Evolutionary conservation across 768 basidiomycete genomes (phyloP).

Genomic region (Mycena galericulata): DNA sequence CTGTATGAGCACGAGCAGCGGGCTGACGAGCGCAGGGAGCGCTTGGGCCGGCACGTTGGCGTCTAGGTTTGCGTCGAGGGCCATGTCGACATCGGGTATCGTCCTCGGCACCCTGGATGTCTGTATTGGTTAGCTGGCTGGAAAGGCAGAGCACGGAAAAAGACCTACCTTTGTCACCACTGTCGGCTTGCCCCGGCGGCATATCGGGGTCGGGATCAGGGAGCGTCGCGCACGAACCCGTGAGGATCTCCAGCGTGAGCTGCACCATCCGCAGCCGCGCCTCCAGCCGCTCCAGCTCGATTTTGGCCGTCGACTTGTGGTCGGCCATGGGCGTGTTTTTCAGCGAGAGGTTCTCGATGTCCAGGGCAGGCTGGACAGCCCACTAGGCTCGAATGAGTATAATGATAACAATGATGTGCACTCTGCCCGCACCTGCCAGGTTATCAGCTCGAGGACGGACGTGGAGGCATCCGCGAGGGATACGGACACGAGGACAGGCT

Average conservation of each 20-base stretch:
- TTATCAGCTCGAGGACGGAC: conserved; percentile 63
- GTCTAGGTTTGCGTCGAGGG: conserved; percentile 52
- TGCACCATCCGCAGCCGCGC: conserved; percentile 77
- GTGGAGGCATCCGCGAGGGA: conserved; percentile 64
- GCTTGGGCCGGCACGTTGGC: conserved; percentile 48
- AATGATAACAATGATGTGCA: no score
- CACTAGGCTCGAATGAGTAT: conserved; percentile 10
- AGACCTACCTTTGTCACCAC: conserved; percentile 43
- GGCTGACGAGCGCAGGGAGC: conserved; percentile 72
- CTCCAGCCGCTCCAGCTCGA: conserved; percentile 82
- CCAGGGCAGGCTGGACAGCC: conserved; percentile 60
- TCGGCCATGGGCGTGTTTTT: conserved; percentile 81
- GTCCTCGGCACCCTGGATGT: conserved; percentile 45
- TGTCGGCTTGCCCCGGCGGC: conserved; percentile 47
- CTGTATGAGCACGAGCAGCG: conserved; percentile 75
- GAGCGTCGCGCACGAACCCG: conserved; percentile 87
- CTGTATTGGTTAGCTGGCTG: conserved; percentile 16
- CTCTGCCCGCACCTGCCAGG: conserved; percentile 58
- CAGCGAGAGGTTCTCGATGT: conserved; percentile 67
- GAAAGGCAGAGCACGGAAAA: background rate
- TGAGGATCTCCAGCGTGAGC: conserved; percentile 89
- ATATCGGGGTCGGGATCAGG: conserved; percentile 74
- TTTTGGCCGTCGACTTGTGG: conserved; percentile 75
- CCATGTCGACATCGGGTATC: conserved; percentile 52
- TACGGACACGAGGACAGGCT: conserved; percentile 71